Evolutionary conservation across 1,139 yeast genomes (phyloP).

Genomic region (Geotrichum carabidarum): DNA sequence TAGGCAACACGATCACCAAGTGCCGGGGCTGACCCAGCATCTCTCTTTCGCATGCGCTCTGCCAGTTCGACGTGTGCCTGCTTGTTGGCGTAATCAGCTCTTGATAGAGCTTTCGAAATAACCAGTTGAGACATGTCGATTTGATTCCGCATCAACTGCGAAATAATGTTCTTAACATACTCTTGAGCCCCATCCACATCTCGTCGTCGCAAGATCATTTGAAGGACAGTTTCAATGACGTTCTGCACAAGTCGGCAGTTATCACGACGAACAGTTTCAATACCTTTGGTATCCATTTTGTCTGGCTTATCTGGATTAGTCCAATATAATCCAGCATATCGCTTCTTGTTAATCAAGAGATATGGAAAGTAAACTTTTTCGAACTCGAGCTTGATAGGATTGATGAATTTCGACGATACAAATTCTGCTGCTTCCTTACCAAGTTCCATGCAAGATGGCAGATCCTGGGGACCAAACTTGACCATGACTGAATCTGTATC

Average conservation of each 20-base stretch:
- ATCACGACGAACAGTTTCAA: conserved; percentile 96
- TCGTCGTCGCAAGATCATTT: conserved; percentile 78
- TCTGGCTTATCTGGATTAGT: conserved; percentile 84
- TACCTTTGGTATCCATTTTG: conserved; percentile 97
- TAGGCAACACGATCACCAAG: conserved; percentile 98
- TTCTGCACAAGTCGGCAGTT: conserved; percentile 92
- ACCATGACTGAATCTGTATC: conserved; percentile 99
- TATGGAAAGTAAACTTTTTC: conserved; percentile 97
- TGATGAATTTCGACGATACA: conserved; percentile 70
- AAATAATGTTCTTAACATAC: conserved; percentile 81
- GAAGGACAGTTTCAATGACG: conserved; percentile 87
- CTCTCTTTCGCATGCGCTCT: conserved; percentile 92
- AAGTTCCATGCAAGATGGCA: conserved; percentile 77
- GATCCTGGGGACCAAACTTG: conserved; percentile 81
- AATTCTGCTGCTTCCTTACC: conserved; percentile 92
- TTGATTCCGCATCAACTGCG: conserved; percentile 83
- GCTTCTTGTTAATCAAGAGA: conserved; percentile 83
- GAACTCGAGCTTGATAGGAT: conserved; percentile 91
- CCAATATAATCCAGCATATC: conserved; percentile 98
- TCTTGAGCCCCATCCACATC: conserved; percentile 84
- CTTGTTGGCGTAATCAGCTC: conserved; percentile 87
- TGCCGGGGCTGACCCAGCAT: conserved; percentile 94
- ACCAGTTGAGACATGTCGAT: conserved; percentile 91
- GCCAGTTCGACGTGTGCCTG: conserved; percentile 97
- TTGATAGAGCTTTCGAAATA: conserved; percentile 85